Evolutionary conservation across 371 early-diverging fungal genomes (phyloP), one percentile per base, ranked within the genome.

Genomic region (Mucor irregularis): DNA sequence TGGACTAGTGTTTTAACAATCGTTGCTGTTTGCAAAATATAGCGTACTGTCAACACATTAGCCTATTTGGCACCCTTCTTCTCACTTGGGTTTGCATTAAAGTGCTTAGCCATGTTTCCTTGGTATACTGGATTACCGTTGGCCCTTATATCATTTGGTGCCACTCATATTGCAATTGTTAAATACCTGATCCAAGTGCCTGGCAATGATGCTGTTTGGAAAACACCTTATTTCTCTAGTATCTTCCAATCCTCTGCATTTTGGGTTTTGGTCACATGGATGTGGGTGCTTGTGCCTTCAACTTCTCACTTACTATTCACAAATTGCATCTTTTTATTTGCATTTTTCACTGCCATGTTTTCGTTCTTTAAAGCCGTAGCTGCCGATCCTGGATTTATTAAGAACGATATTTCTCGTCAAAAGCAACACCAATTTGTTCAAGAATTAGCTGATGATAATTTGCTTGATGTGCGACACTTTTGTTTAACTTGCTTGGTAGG

Each of bases 201-300:
- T 31, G 81, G 64, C 16, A 74, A 76, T 25, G 76, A 74, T 56
- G 81, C 84, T 11, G 66, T 95, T 47, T 75, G 82, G 65, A 72
- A 76, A 49, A 90, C 91, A 22, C 96, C 97, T 1, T 93, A 91
- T 56, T 82, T 89, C 50, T 87, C 92, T 0, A 84, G 90, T 37
- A 84, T 97, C 43, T 93, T 93, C 53, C 94, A 93, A 65, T 80
- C 92, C 0, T 88, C 92, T 2, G 80, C 91, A 17, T 74, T 91
- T 49, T 87, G 80, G 72, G 85, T 87, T 1, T 64, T 82, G 4
- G 40, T 84, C 6, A 78, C 83, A 11, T 96, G 92, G 92, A 21
- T 70, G 8, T 29, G 47, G 10, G 47, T 63, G 8, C 53, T 78
- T 37, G 39, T 69, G 5, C 56, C 56, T n/a, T 66, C 76, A 19